Percentiles rank a stretch among this genome's conserved stretches.
phyloP scores from a whole-genome alignment of 23 red algal species.

The Gracilaria gracilis region DNA sequence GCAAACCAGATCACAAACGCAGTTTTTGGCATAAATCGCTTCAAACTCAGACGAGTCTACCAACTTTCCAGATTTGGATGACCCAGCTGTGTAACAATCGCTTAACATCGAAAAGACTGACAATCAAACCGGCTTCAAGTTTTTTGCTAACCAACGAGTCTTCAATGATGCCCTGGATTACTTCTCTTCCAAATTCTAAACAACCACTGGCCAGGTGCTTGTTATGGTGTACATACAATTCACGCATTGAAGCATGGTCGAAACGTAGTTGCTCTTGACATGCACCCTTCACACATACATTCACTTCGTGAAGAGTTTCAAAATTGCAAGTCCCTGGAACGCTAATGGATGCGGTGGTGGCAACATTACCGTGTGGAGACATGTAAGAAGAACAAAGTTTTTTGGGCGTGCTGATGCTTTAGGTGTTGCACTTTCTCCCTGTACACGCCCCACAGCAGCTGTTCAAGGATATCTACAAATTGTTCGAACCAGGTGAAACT shows the following conservation, averaged over 20 bases:
- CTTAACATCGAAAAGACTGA: no score
- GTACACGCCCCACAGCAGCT: not conserved
- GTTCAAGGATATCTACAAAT: constrained; percentile 1
- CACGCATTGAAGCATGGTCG: not conserved
- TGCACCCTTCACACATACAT: not conserved
- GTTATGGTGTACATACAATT: not conserved
- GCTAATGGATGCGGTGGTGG: not conserved
- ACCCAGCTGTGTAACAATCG: no score
- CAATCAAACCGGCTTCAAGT: no score
- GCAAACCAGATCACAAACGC: no score
- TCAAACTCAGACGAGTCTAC: no score
- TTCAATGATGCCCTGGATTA: not conserved
- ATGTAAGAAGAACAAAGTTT: not conserved
- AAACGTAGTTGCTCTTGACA: not conserved
- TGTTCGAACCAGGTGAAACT: constrained; percentile 7
- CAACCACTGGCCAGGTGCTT: not conserved
- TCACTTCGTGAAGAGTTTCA: not conserved
- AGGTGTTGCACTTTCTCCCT: constrained; percentile 20
- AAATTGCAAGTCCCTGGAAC: not conserved
- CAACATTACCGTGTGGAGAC: not conserved
- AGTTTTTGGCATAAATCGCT: no score
- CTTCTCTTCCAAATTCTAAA: not conserved
- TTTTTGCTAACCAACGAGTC: no score
- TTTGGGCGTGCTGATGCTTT: not conserved
- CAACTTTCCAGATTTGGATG: no score